phyloP scores from a whole-genome alignment of 108 stramenopile genomes.

The Nitzschia sp. region DNA sequence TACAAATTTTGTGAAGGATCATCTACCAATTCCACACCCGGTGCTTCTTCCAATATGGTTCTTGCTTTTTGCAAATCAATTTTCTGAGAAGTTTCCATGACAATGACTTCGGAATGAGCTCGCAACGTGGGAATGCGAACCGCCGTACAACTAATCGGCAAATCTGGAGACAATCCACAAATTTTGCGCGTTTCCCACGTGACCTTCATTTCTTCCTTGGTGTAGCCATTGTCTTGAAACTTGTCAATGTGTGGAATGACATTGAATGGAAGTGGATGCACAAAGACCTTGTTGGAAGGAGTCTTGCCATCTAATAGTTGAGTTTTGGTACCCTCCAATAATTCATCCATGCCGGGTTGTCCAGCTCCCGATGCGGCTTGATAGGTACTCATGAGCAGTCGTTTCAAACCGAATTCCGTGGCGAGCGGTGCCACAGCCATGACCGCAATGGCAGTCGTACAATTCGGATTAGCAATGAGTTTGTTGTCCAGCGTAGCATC shows the following conservation, averaged over 20 bases:
- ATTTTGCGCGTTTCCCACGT: conserved; percentile 98
- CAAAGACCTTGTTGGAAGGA: conserved; percentile 85
- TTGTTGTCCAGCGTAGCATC: conserved; percentile 79
- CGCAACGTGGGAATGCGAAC: conserved; percentile 97
- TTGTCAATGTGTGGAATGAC: conserved; percentile 99
- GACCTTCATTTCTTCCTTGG: conserved; percentile 99
- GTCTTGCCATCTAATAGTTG: conserved; percentile 50
- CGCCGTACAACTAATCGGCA: conserved; percentile 91
- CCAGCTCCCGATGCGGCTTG: conserved; percentile 93
- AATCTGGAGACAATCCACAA: conserved; percentile 74
- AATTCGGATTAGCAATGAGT: conserved; percentile 98
- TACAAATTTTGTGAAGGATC: conserved; percentile 70
- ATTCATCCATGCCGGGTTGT: conserved; percentile 96
- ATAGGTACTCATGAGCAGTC: conserved; percentile 95
- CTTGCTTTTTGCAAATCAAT: conserved; percentile 80
- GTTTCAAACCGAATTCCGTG: conserved; percentile 88
- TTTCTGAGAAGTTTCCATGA: conserved; percentile 88
- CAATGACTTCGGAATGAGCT: conserved; percentile 96
- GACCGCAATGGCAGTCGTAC: conserved; percentile 97
- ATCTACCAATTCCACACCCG: conserved; percentile 84
- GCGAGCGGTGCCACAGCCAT: conserved; percentile 96
- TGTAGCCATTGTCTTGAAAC: conserved; percentile 98
- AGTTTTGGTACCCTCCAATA: conserved; percentile 77
- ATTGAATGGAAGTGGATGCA: conserved; percentile 97
- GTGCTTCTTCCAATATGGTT: conserved; percentile 68